A percentile compares a stretch with the other conserved stretches of the same genome.
Evolutionary conservation across 2,329 filamentous ascomycete species (phyloP).

Genomic region (Fusarium setosum): DNA sequence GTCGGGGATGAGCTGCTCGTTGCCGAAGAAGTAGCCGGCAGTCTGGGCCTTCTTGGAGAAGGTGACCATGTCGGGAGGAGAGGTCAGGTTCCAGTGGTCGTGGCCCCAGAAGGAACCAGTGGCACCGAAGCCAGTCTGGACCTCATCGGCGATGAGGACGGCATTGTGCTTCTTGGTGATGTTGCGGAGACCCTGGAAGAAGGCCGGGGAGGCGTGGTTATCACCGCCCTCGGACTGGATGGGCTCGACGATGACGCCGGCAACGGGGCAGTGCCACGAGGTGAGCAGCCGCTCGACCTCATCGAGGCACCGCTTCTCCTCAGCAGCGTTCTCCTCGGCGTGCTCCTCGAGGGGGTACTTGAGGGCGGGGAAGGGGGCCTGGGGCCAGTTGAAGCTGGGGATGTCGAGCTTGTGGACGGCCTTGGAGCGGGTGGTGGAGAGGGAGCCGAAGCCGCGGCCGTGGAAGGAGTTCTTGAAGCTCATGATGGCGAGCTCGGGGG

Average conservation of each 20-base stretch:
- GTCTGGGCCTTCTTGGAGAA: constrained; percentile 91
- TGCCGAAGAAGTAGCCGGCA: constrained; percentile 84
- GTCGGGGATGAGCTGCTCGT: constrained; percentile 79
- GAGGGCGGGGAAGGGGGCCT: constrained; percentile 81
- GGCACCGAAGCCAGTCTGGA: constrained; percentile 84
- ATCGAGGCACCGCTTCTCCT: constrained; percentile 78
- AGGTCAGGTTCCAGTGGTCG: constrained; percentile 80
- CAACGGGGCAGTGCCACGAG: constrained; percentile 74
- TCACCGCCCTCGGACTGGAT: constrained; percentile 87
- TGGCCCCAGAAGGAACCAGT: constrained; percentile 91
- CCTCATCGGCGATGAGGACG: constrained; percentile 84
- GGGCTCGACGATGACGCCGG: constrained; percentile 81
- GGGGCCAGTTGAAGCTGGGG: constrained; percentile 89
- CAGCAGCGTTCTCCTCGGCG: constrained; percentile 74
- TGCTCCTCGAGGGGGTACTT: constrained; percentile 82
- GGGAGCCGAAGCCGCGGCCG: constrained; percentile 81
- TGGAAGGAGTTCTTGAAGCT: constrained; percentile 85
- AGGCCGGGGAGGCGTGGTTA: constrained; percentile 82
- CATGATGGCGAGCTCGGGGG: constrained; percentile 80
- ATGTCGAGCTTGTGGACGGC: constrained; percentile 89
- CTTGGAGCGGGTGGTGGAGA: constrained; percentile 85
- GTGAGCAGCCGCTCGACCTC: constrained; percentile 79
- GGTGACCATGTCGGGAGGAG: constrained; percentile 86
- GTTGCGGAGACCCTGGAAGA: constrained; percentile 80
- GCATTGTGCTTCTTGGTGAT: constrained; percentile 77